These are phyloP conservation scores for Monosporascus cannonballus DNA, from an alignment of 2,329 filamentous ascomycete genomes.

Conservation along the genomic window DNA sequence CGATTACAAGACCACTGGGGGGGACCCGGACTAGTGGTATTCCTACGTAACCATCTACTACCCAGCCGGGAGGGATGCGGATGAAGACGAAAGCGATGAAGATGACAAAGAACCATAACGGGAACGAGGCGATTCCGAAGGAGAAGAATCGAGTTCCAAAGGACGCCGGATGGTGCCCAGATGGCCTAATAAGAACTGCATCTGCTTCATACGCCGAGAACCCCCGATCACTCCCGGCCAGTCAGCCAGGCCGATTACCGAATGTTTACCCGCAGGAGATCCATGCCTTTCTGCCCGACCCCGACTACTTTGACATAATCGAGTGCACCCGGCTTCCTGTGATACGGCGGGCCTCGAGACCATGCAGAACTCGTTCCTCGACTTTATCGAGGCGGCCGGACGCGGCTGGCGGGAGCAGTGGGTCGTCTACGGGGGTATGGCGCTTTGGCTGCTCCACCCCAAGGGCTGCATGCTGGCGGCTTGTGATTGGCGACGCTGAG, in stretches of 20 bases:
- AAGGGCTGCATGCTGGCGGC: constrained; percentile 7
- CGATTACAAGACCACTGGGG: constrained; percentile 18
- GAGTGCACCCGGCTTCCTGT: constrained; percentile 37
- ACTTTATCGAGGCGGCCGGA: constrained; percentile 29
- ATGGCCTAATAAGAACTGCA: constrained; percentile 21
- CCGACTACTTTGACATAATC: constrained; percentile 35
- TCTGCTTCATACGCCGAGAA: constrained; percentile 25
- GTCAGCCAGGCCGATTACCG: constrained; percentile 23
- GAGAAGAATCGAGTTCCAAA: background rate
- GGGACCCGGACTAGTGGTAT: constrained; percentile 21
- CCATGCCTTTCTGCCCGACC: constrained; percentile 20
- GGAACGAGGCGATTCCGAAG: too few species aligned
- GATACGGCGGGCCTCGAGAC: constrained; percentile 35
- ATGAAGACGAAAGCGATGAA: constrained; percentile 6
- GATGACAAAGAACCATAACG: background rate
- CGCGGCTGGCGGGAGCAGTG: constrained; percentile 32
- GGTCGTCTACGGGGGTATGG: constrained; percentile 33
- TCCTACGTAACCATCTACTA: constrained; percentile 24
- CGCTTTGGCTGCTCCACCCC: constrained; percentile 21
- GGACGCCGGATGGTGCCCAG: constrained; percentile 7
- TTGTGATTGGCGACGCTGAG: constrained; percentile 25
- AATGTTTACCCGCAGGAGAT: constrained; percentile 19
- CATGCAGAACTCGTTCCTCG: constrained; percentile 34
- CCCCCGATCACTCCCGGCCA: constrained; percentile 26
- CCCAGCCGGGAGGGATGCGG: constrained; percentile 1